Base-by-base conservation (phyloP, 2,329 filamentous ascomycete species). In the Verticillium nonalfalfae region DNA sequence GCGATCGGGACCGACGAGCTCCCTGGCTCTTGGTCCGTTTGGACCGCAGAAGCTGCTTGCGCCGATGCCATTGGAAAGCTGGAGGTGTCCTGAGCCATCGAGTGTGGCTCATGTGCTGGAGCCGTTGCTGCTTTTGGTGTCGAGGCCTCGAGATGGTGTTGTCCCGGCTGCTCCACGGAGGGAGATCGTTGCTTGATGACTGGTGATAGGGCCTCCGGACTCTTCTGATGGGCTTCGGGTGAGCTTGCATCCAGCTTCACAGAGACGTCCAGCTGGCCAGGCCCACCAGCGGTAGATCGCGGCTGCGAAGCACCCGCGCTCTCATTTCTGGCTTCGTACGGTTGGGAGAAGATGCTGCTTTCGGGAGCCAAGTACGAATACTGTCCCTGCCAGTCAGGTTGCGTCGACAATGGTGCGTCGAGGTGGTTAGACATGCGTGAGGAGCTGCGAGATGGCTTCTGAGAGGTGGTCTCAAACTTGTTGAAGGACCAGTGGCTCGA, bases 211-310 rank as follows among this genome's bases (percentile, higher is more conserved):
- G 76, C 75, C 63, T 80, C 77, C 10, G 76, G 65, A 60, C 70
- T 66, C 38, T 72, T 74, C 38, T 72, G 74, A 56, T 75, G 75
- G 62, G 65, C 69, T 39, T 76, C 66, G 11, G 75, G 71, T 4
- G 77, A 74, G 59, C 62, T 68, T 38, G 69, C 59, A 66, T 73
- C 68, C 83, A 88, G 81, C 68, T 88, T 85, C 7, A 88, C 85
- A 63, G 90, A 90, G 66, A 92, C 79, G 35, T 86, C 85, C 56
- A 92, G 79, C 35, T 82, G 78, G 69, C 72, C 74, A 57, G 69
- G 72, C 39, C 73, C 70, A 57, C 70, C 71, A 62, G 71, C 72
- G 62, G 73, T 70, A 39, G 73, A 73, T 54, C 75, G 75, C 58
- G 75, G 74, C 68, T 76, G 74, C 18, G 69, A 67, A 31, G 62